Evolutionary conservation across 148 eudicot genomes (phyloP), one percentile per base, ranked within the genome.

Genomic region (Camellia lanceoleosa): DNA sequence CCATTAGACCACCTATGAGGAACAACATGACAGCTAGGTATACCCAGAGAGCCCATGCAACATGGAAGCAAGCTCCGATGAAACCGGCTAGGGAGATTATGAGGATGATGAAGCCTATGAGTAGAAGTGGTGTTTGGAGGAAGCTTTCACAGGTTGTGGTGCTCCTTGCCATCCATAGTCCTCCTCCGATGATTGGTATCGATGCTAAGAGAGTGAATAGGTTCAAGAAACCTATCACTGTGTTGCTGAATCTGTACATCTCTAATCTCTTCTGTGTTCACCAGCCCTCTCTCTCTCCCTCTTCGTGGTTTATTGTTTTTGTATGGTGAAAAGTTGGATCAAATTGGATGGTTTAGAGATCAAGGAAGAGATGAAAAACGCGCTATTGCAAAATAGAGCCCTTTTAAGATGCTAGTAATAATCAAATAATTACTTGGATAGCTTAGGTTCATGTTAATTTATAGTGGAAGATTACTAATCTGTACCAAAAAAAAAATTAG

Each of bases 121-220:
- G 77, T 7, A 96, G 79, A 11, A 96, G 92, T 3, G 99, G 99
- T 0, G 92, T 93, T 79, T 96, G 99, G 52, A 96, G 89, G 88
- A 96, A 96, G 71, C 80, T 90, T 38, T 89, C 92, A 71, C 99
- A 96, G 2, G 98, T 88, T 2, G 98, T 88, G 54, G 87, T 89
- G 79, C 84, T 87, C 61, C 79, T 85, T 0, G 98, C 92, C 94
- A 96, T 89, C 91, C 96, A 92, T 52, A 96, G 73, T 3, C 97
- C 99, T 3, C 94, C 98, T 10, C 93, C 97, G 11, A 96, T 93
- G 38, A 96, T 96, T 1, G 99, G 99, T n/a, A 96, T 93, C 0
- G 99, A 96, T n/a, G 95, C 90, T 64, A 96, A 80, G 12, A 96
- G 91, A 1, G 99, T 86, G 73, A 96, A 83, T 14, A 96, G 92